These are phyloP conservation scores for Rhinocladiella mackenziei DNA, from an alignment of 2,329 filamentous ascomycete species.

Conservation along the genomic window DNA sequence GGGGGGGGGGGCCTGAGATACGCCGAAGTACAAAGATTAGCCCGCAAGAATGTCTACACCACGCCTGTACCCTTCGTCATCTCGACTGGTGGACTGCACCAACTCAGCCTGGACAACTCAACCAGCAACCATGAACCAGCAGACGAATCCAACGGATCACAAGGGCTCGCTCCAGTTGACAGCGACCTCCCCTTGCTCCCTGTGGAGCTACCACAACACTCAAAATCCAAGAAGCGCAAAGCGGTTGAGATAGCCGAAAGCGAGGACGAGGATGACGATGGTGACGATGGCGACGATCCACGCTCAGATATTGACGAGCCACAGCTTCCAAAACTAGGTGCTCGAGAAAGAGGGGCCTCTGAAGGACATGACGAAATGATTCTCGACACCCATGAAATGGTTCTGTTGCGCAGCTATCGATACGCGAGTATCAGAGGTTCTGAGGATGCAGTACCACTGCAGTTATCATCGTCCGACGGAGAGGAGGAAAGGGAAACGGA, in stretches of 20 bases:
- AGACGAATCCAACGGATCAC: conserved; percentile 9
- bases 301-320: conserved; percentile 23
- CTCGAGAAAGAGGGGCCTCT: conserved; percentile 2
- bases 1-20: conserved; percentile 45
- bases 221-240: conserved; percentile 39
- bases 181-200: conserved; percentile 15
- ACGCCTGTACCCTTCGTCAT: conserved; percentile 41
- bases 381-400: conserved; percentile 18
- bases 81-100: conserved; percentile 29
- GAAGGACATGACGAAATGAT: conserved; percentile 20
- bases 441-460: conserved; percentile 17
- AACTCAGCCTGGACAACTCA: conserved; percentile 4
- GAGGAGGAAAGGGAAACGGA: conserved; percentile 8
- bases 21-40: conserved; percentile 62
- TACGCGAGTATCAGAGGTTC: conserved; percentile 21
- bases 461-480: conserved; percentile 11
- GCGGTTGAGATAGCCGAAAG: conserved; percentile 43
- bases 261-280: conserved; percentile 39
- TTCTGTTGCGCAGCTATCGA: conserved; percentile 13
- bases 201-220: conserved; percentile 19
- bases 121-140: conserved; percentile 7
- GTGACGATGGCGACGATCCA: conserved; percentile 30
- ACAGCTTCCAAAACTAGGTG: conserved; percentile 8
- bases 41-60: conserved; percentile 47
- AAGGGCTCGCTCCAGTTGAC: conserved; percentile 6